A percentile compares a stretch with the other conserved stretches of the same genome.
These are phyloP conservation scores for Cyberlindnera mycetangii DNA, from an alignment of 805 yeast genomes.

Conservation along the genomic window DNA sequence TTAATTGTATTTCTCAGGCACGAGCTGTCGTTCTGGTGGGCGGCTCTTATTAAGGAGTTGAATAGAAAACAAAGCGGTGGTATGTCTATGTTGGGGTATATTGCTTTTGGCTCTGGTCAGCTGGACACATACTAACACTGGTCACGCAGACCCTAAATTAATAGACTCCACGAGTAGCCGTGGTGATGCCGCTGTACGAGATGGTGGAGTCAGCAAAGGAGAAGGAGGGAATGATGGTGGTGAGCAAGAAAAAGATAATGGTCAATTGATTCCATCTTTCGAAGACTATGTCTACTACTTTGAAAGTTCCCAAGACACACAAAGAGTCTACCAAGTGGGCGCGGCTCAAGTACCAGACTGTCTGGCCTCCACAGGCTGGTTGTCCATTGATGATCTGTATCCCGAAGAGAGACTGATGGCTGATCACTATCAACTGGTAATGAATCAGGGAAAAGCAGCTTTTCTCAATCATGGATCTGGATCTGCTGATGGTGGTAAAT, in stretches of 20 bases:
- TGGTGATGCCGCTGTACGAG: not conserved
- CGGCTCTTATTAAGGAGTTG: slow-evolving; percentile 4
- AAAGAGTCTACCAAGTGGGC: not conserved
- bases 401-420: not conserved
- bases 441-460: no score
- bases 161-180: not conserved
- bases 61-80: not conserved
- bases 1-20: slow-evolving; percentile 4
- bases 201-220: not conserved
- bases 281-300: not conserved
- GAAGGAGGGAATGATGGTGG: not conserved
- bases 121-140: not conserved
- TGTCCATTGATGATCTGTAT: not conserved
- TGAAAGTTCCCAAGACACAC: not conserved
- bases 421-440: not conserved
- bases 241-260: not conserved
- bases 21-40: slow-evolving; percentile 4
- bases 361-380: not conserved
- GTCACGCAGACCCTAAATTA: slow-evolving; percentile 3
- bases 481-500: no score
- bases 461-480: no score
- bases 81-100: no score
- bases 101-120: no score
- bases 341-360: not conserved
- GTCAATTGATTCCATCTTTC: not conserved